Conservation (phyloP, 768 basidiomycete genomes). For the Tephrocybe rancida region DNA sequence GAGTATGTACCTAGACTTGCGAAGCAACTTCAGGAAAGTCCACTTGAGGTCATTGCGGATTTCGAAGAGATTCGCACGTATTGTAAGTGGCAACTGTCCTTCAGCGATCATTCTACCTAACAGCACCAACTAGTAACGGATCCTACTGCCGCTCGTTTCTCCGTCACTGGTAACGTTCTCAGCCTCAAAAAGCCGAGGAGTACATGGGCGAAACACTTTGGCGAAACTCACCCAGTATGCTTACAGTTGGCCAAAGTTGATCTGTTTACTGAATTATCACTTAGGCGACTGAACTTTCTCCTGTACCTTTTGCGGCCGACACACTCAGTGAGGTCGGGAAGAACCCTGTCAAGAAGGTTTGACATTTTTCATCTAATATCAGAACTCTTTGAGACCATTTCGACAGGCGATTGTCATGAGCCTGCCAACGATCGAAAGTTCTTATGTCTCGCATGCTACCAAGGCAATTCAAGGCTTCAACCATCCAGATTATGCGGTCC, state of each 20-base stretch:
- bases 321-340: slow-evolving; percentile 78
- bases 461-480: slow-evolving; percentile 80
- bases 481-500: slow-evolving; percentile 83
- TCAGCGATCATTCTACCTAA: background rate
- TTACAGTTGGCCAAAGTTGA: background rate
- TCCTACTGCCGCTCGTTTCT: slow-evolving; percentile 83
- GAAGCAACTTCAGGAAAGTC: slow-evolving; percentile 70
- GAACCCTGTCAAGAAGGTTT: slow-evolving; percentile 71
- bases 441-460: slow-evolving; percentile 77
- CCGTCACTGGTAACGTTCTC: slow-evolving; percentile 87
- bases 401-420: slow-evolving; percentile 76
- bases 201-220: slow-evolving; percentile 75
- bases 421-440: slow-evolving; percentile 93
- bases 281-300: slow-evolving; percentile 57
- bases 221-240: slow-evolving; percentile 57
- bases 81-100: slow-evolving; percentile 47
- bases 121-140: slow-evolving; percentile 61
- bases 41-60: slow-evolving; percentile 70
- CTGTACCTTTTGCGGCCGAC: slow-evolving; percentile 65
- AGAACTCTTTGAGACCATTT: no score
- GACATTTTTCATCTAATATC: background rate
- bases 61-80: slow-evolving; percentile 73
- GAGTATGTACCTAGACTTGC: slow-evolving; percentile 80
- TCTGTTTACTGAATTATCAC: slow-evolving; percentile 6
- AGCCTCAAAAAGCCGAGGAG: slow-evolving; percentile 69